A percentile compares a stretch with the other conserved stretches of the same genome.
These are phyloP conservation scores for Sordariomycetes sp. DNA, from an alignment of 2,329 filamentous ascomycete genomes.

Conservation along the genomic window DNA sequence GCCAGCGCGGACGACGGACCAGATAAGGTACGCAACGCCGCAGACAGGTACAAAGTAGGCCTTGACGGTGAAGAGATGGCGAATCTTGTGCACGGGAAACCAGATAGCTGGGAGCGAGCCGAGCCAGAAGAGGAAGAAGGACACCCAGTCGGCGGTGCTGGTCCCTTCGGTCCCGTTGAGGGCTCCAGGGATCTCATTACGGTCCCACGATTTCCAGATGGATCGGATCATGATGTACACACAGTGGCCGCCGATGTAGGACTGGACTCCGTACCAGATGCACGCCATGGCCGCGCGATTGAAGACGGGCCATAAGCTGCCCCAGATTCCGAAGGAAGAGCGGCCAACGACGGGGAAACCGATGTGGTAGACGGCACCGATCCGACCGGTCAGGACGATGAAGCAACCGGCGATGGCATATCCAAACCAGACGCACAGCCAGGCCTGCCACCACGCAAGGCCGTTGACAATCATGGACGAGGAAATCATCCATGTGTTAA, in stretches of 20 bases:
- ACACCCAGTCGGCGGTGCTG: slow-evolving; percentile 64
- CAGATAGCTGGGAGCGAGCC: slow-evolving; percentile 74
- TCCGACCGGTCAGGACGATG: slow-evolving; percentile 68
- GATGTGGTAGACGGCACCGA: slow-evolving; percentile 82
- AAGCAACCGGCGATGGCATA: slow-evolving; percentile 72
- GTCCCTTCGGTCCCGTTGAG: slow-evolving; percentile 60
- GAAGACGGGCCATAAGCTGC: slow-evolving; percentile 78
- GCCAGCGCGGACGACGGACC: slow-evolving; percentile 73
- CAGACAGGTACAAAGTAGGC: slow-evolving; percentile 74
- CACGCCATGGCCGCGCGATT: slow-evolving; percentile 84
- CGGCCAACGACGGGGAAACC: slow-evolving; percentile 76
- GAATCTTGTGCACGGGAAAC: slow-evolving; percentile 82
- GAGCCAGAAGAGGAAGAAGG: slow-evolving; percentile 84
- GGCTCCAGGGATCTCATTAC: slow-evolving; percentile 43
- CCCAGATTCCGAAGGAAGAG: slow-evolving; percentile 82
- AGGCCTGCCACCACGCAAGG: slow-evolving; percentile 86
- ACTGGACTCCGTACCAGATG: slow-evolving; percentile 80
- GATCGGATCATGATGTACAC: slow-evolving; percentile 82
- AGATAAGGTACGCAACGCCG: slow-evolving; percentile 80
- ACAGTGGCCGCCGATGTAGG: slow-evolving; percentile 77
- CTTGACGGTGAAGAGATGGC: slow-evolving; percentile 87
- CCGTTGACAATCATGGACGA: slow-evolving; percentile 71
- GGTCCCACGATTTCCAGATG: slow-evolving; percentile 66
- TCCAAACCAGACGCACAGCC: slow-evolving; percentile 81
- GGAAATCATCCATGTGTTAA: slow-evolving; percentile 92